phyloP scores from a whole-genome alignment of 495 filamentous ascomycete species.

The Podospora pseudoanserina region DNA sequence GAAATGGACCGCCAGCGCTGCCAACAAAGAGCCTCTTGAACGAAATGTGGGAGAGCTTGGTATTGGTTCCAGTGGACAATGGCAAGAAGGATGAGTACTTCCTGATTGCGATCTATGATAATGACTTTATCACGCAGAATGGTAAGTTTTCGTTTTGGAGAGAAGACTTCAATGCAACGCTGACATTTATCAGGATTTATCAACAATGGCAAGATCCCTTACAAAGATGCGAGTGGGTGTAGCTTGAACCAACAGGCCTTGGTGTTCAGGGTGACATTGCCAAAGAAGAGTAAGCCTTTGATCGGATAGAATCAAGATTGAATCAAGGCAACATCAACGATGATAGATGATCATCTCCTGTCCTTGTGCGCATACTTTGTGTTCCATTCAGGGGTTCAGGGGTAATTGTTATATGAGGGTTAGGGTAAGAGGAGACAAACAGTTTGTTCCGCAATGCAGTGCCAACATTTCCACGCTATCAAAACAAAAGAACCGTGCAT shows the following conservation, averaged over 20 bases:
- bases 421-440: not conserved
- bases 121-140: constrained; percentile 79
- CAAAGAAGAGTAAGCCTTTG: constrained; percentile 26
- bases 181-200: constrained; percentile 46
- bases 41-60: constrained; percentile 80
- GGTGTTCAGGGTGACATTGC: constrained; percentile 66
- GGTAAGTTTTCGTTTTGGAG: constrained; percentile 40
- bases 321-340: no score
- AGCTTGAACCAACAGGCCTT: constrained; percentile 66
- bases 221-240: constrained; percentile 59
- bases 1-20: constrained; percentile 6
- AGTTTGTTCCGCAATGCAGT: no score
- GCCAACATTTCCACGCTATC: no score
- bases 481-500: no score
- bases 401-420: not conserved
- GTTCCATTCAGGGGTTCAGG: not conserved
- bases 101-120: constrained; percentile 66
- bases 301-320: not conserved
- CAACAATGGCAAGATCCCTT: constrained; percentile 59
- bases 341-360: no score
- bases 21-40: constrained; percentile 45
- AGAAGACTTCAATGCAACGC: not conserved
- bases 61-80: constrained; percentile 59
- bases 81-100: constrained; percentile 55
- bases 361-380: no score